phyloP scores from a whole-genome alignment of 169 alveolate species.

The Eimeria praecox region DNA sequence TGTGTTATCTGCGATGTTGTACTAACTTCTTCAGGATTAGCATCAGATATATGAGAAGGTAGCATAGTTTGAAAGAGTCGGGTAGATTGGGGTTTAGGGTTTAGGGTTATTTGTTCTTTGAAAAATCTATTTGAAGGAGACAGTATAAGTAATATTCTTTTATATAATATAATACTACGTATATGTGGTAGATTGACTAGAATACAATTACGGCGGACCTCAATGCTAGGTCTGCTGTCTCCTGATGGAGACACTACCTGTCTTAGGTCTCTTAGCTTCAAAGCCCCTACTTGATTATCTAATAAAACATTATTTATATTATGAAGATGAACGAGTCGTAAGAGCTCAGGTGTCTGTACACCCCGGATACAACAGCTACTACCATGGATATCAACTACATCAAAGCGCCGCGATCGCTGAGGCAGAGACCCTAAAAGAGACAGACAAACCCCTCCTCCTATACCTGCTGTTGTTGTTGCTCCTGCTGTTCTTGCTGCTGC shows the following conservation, averaged over 20 bases:
- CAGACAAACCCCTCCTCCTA: background rate
- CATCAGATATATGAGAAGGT: background rate
- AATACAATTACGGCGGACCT: conserved; percentile 84
- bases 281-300: conserved; percentile 23
- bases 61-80: background rate
- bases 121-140: background rate
- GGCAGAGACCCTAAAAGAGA: background rate
- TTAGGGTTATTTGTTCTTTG: too few species aligned
- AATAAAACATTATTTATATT: background rate
- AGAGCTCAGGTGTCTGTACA: conserved; percentile 67
- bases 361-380: background rate
- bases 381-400: background rate
- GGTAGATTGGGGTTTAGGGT: background rate
- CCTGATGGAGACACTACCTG: conserved; percentile 41
- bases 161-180: background rate
- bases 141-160: background rate
- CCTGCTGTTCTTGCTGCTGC: background rate
- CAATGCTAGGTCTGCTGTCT: conserved; percentile 82
- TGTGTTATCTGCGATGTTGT: too few species aligned
- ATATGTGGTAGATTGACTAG: conserved; percentile 83
- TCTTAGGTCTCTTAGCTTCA: conserved; percentile 59
- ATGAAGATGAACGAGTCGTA: conserved; percentile 50
- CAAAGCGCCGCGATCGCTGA: background rate
- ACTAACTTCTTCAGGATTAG: too few species aligned
- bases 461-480: background rate